Evolutionary conservation across 352 stramenopile species (phyloP).

Genomic region (Peronosclerospora sorghi): DNA sequence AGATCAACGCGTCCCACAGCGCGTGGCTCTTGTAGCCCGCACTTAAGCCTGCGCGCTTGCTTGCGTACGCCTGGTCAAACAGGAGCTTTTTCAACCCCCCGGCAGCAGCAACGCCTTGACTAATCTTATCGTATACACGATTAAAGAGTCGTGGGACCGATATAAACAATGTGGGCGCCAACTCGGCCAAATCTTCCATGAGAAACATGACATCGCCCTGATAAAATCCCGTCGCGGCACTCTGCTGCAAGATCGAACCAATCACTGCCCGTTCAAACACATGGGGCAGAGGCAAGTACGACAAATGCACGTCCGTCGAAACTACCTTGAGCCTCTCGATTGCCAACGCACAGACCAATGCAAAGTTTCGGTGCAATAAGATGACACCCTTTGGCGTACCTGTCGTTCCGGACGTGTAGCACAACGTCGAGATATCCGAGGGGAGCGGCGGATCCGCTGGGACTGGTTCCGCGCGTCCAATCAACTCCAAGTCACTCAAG

Average conservation of each 20-base stretch:
- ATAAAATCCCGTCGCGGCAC: slow-evolving; percentile 63
- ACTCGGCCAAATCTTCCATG: slow-evolving; percentile 89
- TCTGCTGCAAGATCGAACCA: slow-evolving; percentile 66
- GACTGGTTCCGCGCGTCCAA: slow-evolving; percentile 28
- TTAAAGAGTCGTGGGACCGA: slow-evolving; percentile 93
- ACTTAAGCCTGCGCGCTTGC: slow-evolving; percentile 40
- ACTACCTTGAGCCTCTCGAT: slow-evolving; percentile 23
- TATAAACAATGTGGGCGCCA: slow-evolving; percentile 88
- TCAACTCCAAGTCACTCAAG: slow-evolving; percentile 26
- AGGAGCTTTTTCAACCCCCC: slow-evolving; percentile 57
- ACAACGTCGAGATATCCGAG: slow-evolving; percentile 88
- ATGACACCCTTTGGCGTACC: slow-evolving; percentile 94
- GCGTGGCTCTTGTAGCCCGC: slow-evolving; percentile 52
- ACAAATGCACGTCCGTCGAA: slow-evolving; percentile 85
- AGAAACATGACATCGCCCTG: slow-evolving; percentile 86
- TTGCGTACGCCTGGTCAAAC: slow-evolving; percentile 49
- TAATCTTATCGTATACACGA: slow-evolving; percentile 95
- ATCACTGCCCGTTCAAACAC: slow-evolving; percentile 93
- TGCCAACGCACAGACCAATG: slow-evolving; percentile 12
- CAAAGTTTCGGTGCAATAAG: slow-evolving; percentile 83
- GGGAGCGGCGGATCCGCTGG: slow-evolving; percentile 37
- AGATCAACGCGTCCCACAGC: slow-evolving; percentile 93
- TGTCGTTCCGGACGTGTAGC: slow-evolving; percentile 94
- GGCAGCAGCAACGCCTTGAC: slow-evolving; percentile 47
- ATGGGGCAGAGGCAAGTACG: slow-evolving; percentile 94